Evolutionary conservation across 352 stramenopile genomes (phyloP).

Genomic region (Phytophthora hybrid): DNA sequence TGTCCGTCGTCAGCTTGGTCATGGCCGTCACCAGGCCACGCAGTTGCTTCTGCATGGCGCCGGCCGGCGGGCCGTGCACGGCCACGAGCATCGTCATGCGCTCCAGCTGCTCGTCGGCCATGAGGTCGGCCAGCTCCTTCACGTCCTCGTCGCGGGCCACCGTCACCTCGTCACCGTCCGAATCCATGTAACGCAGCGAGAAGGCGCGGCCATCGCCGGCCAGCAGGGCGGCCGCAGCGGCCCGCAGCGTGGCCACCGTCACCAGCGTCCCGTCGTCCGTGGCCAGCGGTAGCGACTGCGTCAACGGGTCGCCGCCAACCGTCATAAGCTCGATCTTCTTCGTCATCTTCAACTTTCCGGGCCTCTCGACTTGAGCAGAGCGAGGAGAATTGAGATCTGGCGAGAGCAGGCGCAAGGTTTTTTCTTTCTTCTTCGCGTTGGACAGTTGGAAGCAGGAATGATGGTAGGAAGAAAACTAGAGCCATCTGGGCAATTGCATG

Average conservation of each 20-base stretch:
- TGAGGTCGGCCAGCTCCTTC: slow-evolving; percentile 59
- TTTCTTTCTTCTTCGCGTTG: slow-evolving; percentile 11
- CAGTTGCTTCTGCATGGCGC: slow-evolving; percentile 51
- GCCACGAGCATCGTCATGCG: slow-evolving; percentile 45
- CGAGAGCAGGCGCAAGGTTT: slow-evolving; percentile 7
- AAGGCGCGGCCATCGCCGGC: slow-evolving; percentile 36
- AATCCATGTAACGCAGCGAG: slow-evolving; percentile 62
- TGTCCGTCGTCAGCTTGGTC: slow-evolving; percentile 54
- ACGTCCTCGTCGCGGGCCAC: slow-evolving; percentile 63
- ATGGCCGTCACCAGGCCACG: slow-evolving; percentile 61
- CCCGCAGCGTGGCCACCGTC: slow-evolving; percentile 39
- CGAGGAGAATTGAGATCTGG: slow-evolving; percentile 45
- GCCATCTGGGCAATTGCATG: neutral
- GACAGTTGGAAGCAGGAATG: slow-evolving; percentile 12
- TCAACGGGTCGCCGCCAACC: slow-evolving; percentile 18
- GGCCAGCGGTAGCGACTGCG: slow-evolving; percentile 41
- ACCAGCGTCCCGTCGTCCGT: slow-evolving; percentile 24
- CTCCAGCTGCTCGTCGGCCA: slow-evolving; percentile 56
- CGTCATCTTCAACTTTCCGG: slow-evolving; percentile 37
- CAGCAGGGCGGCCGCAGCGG: slow-evolving; percentile 25
- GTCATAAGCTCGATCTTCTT: slow-evolving; percentile 41
- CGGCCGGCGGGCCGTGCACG: slow-evolving; percentile 4
- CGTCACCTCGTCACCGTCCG: slow-evolving; percentile 66
- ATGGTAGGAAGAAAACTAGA: neutral
- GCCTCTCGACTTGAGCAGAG: slow-evolving; percentile 24